Conservation (phyloP, 139 green algal species). For the Tetradesmus lagerheimii region DNA sequence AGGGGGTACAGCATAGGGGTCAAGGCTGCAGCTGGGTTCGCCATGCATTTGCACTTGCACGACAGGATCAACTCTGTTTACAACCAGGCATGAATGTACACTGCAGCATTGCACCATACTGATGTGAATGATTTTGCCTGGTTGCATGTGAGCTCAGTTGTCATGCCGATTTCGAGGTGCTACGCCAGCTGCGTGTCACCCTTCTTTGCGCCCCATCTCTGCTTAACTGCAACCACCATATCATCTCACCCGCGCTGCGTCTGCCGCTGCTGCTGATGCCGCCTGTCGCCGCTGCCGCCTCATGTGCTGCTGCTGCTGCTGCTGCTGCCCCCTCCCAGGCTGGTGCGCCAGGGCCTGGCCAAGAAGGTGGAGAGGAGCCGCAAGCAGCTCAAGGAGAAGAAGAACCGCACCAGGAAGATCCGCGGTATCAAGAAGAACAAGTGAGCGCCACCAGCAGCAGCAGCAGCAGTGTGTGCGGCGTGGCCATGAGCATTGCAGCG, state of each 20-base stretch:
- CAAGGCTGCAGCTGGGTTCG: not conserved
- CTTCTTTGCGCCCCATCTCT: not conserved
- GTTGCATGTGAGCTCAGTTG: too few species aligned
- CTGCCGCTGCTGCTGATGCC: too few species aligned
- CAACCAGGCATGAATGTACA: too few species aligned
- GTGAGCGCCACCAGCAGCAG: slow-evolving; percentile 24
- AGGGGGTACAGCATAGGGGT: not conserved
- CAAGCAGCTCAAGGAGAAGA: slow-evolving; percentile 99
- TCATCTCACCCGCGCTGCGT: too few species aligned
- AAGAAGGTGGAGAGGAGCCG: slow-evolving; percentile 89
- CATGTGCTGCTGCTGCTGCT: slow-evolving; percentile 4
- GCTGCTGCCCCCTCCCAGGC: slow-evolving; percentile 17
- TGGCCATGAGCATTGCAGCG: not conserved
- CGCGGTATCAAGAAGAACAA: slow-evolving; percentile 86
- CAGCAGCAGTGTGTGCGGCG: slow-evolving; percentile 2
- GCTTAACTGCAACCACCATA: too few species aligned
- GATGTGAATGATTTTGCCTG: too few species aligned
- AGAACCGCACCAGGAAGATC: slow-evolving; percentile 97
- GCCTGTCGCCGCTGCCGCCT: too few species aligned
- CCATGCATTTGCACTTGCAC: too few species aligned
- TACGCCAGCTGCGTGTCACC: too few species aligned
- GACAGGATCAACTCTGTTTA: too few species aligned
- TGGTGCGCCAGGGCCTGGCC: slow-evolving; percentile 85
- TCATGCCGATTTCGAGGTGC: too few species aligned
- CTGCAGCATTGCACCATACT: too few species aligned